Evolutionary conservation across 805 yeast species (phyloP).

Genomic region (Zygoascus tannicola): DNA sequence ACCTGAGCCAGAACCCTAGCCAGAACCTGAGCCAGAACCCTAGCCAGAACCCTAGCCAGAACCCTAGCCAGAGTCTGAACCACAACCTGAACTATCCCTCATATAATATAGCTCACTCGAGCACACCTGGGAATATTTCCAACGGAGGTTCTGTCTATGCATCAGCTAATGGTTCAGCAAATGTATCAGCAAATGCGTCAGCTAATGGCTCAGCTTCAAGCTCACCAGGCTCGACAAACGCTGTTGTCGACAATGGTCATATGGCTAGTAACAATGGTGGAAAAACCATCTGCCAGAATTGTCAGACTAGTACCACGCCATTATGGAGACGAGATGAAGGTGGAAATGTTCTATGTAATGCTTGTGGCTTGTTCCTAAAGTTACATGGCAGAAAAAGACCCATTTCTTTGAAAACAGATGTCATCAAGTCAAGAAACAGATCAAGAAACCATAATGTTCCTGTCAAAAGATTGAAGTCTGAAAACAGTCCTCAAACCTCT

Average conservation of each 20-base stretch:
- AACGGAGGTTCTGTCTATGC: too few relatives aligned
- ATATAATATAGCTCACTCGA: too few relatives aligned
- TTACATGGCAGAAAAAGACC: constrained; percentile 92
- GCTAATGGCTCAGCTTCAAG: background rate
- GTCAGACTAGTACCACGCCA: constrained; percentile 89
- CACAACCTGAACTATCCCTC: too few relatives aligned
- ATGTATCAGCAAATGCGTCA: background rate
- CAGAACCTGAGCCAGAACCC: too few relatives aligned
- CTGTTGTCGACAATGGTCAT: background rate
- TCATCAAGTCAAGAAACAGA: constrained; percentile 74
- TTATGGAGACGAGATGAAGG: constrained; percentile 91
- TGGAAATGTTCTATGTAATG: constrained; percentile 86
- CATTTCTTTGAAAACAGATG: constrained; percentile 82
- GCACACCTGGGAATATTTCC: too few relatives aligned
- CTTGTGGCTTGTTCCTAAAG: constrained; percentile 83
- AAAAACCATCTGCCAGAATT: constrained; percentile 57
- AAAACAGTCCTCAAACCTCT: background rate
- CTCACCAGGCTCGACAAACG: background rate
- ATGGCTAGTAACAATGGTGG: background rate
- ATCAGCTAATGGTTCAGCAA: background rate
- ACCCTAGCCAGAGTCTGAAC: too few relatives aligned
- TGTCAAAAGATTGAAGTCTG: constrained; percentile 9
- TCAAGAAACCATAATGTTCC: constrained; percentile 13
- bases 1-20: too few relatives aligned
- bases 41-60: too few relatives aligned